Base-by-base conservation (phyloP, 805 yeast species). In the Hanseniaspora opuntiae region DNA sequence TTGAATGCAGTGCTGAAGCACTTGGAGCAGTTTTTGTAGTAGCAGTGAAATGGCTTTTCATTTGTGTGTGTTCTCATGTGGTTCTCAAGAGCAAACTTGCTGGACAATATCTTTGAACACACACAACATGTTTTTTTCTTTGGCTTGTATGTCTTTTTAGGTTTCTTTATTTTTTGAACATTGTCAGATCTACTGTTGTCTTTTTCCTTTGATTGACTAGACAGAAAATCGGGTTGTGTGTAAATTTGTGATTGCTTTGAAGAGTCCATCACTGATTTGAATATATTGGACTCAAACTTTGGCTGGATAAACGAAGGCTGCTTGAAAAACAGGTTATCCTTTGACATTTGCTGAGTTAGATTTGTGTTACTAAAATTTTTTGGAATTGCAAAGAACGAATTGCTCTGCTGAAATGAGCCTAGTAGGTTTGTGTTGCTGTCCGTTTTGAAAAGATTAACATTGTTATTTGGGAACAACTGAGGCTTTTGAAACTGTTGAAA, bases 11-110 rank as follows among this genome's bases (percentile, higher is more conserved):
- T 48, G 17, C 46, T 40, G 17, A 48, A 48, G 9, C 35, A 40
- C n/a, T 48, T 48, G 10, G 44, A 28, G 40, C 52, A 48, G 17
- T 24, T 40, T 9, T 20, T 30, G 35, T 40, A 48, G 12, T 32
- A 30, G n/a, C 52, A 48, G 4, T 20, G 22, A 25, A 48, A 48
- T 6, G 52, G 52, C 11, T 48, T 48, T 24, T 48, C 52, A 32
- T 48, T 24, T 5, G 52, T 48, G 22, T 48, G 52, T 10, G 52
- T 48, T 40, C 52, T 30, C 46, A 48, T 40, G 17, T 48, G 52
- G 14, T 48, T 48, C 35, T 48, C 52, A 16, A 48, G 28, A 22
- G 52, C 52, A 40, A 48, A 48, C 14, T 48, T 48, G 19, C 52
- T 48, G 3, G 52, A 48, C 4, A 48, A n/a, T 1, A 22, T 22